These are phyloP conservation scores for bread wheat (Triticum aestivum) DNA, from an alignment of 176 grass and related monocot species.

Conservation along the genomic window IWGSC_CS_RefSeq_v2.1 NC_057802.1:71595750-71596249, in stretches of 20 bases:
- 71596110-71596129: constrained; percentile 20
- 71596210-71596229: constrained; percentile 21
- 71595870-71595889: neutral
- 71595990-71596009: neutral
- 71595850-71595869: neutral
- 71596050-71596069: neutral
- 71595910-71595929: neutral
- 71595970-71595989: constrained; percentile 20
- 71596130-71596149: neutral
- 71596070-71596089: constrained; percentile 1
- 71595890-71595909: neutral
- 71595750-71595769: neutral
- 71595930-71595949: neutral
- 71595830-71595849: neutral
- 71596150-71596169: neutral
- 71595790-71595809: neutral
- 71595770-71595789: neutral
- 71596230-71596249: constrained; percentile 36
- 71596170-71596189: constrained; percentile 8
- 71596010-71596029: neutral
- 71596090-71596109: constrained; percentile 13
- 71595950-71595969: neutral
- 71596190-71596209: constrained; percentile 8
- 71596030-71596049: neutral
- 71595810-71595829: constrained; percentile 2